Conservation (phyloP, 768 basidiomycete genomes). For the Termitomyces sp. region DNA sequence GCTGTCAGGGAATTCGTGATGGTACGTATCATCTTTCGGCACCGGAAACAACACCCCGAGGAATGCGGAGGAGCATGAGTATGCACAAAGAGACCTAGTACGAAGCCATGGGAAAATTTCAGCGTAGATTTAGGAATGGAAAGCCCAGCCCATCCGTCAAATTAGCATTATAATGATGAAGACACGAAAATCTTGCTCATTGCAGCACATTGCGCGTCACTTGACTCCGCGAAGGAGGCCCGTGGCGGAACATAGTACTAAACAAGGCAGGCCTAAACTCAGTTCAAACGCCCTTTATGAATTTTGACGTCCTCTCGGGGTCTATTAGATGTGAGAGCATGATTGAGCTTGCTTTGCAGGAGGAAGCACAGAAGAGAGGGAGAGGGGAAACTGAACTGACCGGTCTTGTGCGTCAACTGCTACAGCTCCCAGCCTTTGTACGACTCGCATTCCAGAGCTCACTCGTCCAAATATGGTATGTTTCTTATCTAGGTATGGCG, state of each 20-base stretch:
- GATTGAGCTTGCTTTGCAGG: not conserved
- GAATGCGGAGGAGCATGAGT: not conserved
- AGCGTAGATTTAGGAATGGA: not conserved
- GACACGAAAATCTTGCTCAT: not conserved
- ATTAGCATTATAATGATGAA: not conserved
- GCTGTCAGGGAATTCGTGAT: not conserved
- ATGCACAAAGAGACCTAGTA: not conserved
- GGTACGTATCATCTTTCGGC: not conserved
- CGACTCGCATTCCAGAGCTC: slow-evolving; percentile 83
- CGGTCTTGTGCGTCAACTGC: slow-evolving; percentile 84
- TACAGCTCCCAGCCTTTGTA: slow-evolving; percentile 88
- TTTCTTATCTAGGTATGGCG: slow-evolving; percentile 79
- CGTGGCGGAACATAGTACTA: not conserved
- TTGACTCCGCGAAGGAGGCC: not conserved
- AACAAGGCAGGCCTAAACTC: slow-evolving; percentile 9
- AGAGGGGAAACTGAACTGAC: slow-evolving; percentile 34
- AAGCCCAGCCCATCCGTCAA: no score
- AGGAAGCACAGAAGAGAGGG: no score
- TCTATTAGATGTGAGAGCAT: slow-evolving; percentile 21
- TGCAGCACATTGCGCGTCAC: not conserved
- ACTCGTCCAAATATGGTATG: slow-evolving; percentile 93
- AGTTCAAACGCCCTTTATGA: slow-evolving; percentile 55
- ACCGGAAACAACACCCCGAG: not conserved
- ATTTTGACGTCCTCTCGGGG: slow-evolving; percentile 86
- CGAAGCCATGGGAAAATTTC: not conserved